Evolutionary conservation across 164 flowering plant genomes (phyloP), one percentile per base, ranked within the genome.

Genomic region (Kingdonia uniflora): DNA sequence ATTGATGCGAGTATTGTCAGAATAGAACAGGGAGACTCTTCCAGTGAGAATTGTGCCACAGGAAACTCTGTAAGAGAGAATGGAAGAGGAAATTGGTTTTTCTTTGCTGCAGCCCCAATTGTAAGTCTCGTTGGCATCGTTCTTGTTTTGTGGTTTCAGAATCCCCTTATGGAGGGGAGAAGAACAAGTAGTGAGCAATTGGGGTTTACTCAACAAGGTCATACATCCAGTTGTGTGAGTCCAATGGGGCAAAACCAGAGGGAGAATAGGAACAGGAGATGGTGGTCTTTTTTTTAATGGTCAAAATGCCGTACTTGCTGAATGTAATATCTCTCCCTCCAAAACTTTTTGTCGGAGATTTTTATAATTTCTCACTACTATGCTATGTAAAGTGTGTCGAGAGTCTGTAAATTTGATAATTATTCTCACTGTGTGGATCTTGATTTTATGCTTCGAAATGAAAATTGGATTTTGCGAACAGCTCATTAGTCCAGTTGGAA

Each of bases 81-180:
- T 51, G 40, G 67, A 43, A 59, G 85, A 58, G 71, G 84, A 44
- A 54, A 87, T 49, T 87, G 95, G 94, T 57, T 82, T 49, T 65
- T 82, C 16, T 62, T 74, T 59, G 86, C 84, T 57, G 87, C 94
- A 62, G 80, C 86, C 57, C 97, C 95, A 7, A 62, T 84, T 62
- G 78, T 78, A 0, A 61, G 92, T 49, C 69, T 89, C 16, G 72
- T 82, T n/a, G 95, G 97, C 11, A 62, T 84, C 16, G 94, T 62
- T 33, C 76, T 90, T 50, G 81, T 80, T 33, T 35, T 84, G 52
- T 84, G 90, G 81, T 71, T 82, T 37, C 72, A 84, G 26, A 82
- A 71, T 50, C 80, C 84, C 45, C 57, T 62, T 42, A 61, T 42
- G 26, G 74, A 56, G 33, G 53, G 75, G 56, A 65, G 77, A 51